Conservation (phyloP, 768 basidiomycete genomes). For the Boletus vermiculosoides region DNA sequence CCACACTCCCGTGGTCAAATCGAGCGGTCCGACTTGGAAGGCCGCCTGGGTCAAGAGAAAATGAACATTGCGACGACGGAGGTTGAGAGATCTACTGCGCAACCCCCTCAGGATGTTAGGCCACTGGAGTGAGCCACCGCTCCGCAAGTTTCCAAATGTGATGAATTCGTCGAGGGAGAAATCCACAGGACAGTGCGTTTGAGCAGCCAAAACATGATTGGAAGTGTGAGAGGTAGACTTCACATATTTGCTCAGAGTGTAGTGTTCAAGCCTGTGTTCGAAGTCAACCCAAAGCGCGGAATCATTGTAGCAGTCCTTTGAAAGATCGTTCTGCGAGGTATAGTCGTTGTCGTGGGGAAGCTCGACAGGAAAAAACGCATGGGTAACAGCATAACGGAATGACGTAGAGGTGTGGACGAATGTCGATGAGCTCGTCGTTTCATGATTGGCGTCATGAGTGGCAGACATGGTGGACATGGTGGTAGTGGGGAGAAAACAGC, state of each 20-base stretch:
- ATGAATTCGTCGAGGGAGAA: not conserved
- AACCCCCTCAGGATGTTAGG: not conserved
- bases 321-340: no score
- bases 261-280: not conserved
- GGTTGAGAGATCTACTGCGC: not conserved
- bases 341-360: no score
- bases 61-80: not conserved
- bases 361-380: no score
- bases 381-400: no score
- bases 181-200: not conserved
- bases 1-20: not conserved
- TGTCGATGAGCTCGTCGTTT: no score
- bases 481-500: no score
- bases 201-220: not conserved
- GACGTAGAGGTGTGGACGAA: no score
- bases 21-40: constrained; percentile 24
- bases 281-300: no score
- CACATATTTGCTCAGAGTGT: not conserved
- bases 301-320: not conserved
- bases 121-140: not conserved
- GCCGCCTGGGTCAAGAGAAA: not conserved
- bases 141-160: not conserved
- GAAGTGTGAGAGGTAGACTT: not conserved
- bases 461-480: no score
- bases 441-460: no score